Percentiles rank a stretch among this genome's conserved stretches.
These are phyloP conservation scores for Ploettnerulaceae sp. DNA, from an alignment of 2,329 filamentous ascomycete genomes.

Conservation along the genomic window DNA sequence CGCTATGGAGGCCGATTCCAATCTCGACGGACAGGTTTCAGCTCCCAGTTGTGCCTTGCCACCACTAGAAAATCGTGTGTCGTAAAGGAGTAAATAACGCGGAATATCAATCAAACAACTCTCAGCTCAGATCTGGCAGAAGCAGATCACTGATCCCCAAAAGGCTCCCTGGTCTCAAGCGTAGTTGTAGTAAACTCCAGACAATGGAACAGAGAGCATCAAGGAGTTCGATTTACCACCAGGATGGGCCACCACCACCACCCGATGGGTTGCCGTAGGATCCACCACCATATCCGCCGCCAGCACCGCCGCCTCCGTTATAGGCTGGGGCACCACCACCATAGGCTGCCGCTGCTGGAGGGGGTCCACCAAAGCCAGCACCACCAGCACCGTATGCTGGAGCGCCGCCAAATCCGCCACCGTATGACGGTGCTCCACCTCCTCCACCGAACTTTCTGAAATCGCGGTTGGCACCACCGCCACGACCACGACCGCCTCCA, in stretches of 20 bases:
- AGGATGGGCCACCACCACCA: slow-evolving; percentile 45
- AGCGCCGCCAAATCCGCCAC: slow-evolving; percentile 43
- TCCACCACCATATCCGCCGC: slow-evolving; percentile 50
- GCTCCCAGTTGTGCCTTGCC: slow-evolving; percentile 26
- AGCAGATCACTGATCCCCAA: slow-evolving; percentile 24
- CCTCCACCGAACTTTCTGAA: slow-evolving; percentile 74
- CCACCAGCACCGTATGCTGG: slow-evolving; percentile 43
- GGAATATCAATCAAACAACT: slow-evolving; percentile 20
- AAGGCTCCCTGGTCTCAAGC: slow-evolving; percentile 29
- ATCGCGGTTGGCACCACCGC: slow-evolving; percentile 71
- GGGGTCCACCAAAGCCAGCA: slow-evolving; percentile 42
- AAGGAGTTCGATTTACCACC: slow-evolving; percentile 45
- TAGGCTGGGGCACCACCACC: slow-evolving; percentile 35
- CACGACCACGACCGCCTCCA: slow-evolving; percentile 66
- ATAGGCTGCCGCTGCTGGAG: slow-evolving; percentile 10
- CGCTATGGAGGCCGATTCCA: slow-evolving; percentile 24
- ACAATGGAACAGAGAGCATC: slow-evolving; percentile 23
- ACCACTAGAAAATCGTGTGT: slow-evolving; percentile 33
- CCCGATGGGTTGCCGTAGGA: slow-evolving; percentile 51
- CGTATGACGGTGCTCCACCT: slow-evolving; percentile 43
- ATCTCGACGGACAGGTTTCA: slow-evolving; percentile 27
- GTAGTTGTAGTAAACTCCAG: slow-evolving; percentile 21
- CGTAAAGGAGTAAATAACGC: slow-evolving; percentile 19
- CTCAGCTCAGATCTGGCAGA: slow-evolving; percentile 19
- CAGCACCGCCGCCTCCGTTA: slow-evolving; percentile 45